Conservation (phyloP, 192 early-diverging fungal genomes). For the Coemansia sp. region DNA sequence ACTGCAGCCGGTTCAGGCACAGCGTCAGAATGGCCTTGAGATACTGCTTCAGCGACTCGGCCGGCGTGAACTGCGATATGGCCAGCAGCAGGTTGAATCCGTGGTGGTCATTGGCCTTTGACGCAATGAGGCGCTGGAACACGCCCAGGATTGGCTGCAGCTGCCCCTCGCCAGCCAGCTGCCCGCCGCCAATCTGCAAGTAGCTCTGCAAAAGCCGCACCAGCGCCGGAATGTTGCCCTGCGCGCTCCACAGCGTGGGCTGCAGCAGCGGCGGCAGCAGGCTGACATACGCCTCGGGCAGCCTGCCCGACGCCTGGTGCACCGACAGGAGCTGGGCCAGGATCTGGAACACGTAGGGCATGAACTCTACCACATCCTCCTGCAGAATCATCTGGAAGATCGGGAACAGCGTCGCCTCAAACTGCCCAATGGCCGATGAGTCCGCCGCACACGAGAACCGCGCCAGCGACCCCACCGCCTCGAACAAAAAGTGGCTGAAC, state of each 20-base stretch:
- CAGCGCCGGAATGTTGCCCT: slow-evolving; percentile 92
- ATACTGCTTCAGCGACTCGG: slow-evolving; percentile 56
- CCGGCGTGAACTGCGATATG: slow-evolving; percentile 76
- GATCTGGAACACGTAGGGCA: slow-evolving; percentile 97
- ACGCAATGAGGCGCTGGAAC: slow-evolving; percentile 87
- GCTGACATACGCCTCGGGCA: slow-evolving; percentile 71
- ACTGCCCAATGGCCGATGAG: slow-evolving; percentile 65
- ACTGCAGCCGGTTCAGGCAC: slow-evolving; percentile 56
- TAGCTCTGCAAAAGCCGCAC: slow-evolving; percentile 86
- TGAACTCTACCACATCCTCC: slow-evolving; percentile 86
- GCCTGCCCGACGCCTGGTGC: slow-evolving; percentile 57
- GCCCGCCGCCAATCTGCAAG: slow-evolving; percentile 67
- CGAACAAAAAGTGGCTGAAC: slow-evolving; percentile 98
- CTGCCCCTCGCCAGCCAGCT: slow-evolving; percentile 68
- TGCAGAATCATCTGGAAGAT: slow-evolving; percentile 87
- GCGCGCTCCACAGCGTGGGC: slow-evolving; percentile 84
- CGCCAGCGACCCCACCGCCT: slow-evolving; percentile 81
- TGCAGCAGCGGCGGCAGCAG: slow-evolving; percentile 77
- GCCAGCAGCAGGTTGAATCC: slow-evolving; percentile 79
- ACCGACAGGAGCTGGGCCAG: slow-evolving; percentile 82
- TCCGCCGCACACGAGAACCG: slow-evolving; percentile 81
- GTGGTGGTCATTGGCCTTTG: slow-evolving; percentile 80
- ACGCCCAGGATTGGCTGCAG: slow-evolving; percentile 87
- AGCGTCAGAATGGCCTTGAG: slow-evolving; percentile 63
- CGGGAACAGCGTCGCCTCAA: slow-evolving; percentile 84